Base-by-base conservation (phyloP, 73 alveolate species). In the Urostyla sp. region DNA sequence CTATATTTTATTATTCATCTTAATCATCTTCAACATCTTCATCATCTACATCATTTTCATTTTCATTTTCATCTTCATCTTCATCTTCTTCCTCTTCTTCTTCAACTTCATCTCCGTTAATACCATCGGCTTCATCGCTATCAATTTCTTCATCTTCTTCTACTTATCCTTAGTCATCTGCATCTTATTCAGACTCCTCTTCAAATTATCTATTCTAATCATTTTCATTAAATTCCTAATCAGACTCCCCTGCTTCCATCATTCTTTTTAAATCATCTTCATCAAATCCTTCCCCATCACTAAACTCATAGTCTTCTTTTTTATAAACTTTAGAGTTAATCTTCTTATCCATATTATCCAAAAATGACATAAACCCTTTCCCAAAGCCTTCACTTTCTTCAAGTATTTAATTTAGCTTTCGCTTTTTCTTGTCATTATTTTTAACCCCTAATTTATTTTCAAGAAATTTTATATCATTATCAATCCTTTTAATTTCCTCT, bases 341-440 rank as follows among this genome's bases (percentile, higher is more conserved):
- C 30, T 61, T 80, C 26, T 32, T 40, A 24, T 80, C 77, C 30
- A 80, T 80, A 0, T 60, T 84, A 48, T 80, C 90, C 31, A 80
- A 26, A 53, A 80, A 80, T 51, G 44, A 72, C 84, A 80, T 66
- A 32, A 80, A 80, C 37, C 89, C 89, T 15, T 18, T 36, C 2
- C 90, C 90, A 23, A 48, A 66, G 32, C 90, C 90, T 45, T 80
- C 90, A 0, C n/a, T n/a, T n/a, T 43, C 20, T 32, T 80, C 84
- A 34, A 80, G 52, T 10, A 60, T 58, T 21, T 66, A 10, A 28
- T 80, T 80, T 0, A 80, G 50, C 45, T 34, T 80, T 38, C 45
- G 32, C 15, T 54, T 20, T 40, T 67, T 46, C 54, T 61, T 46
- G 16, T 3, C 38, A 27, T 80, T 72, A 26, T 66, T 56, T 67